Percentiles rank a stretch among this genome's conserved stretches.
Conservation (phyloP, 1,284 basidiomycete species). For the Sanghuangporus baumii region DNA sequence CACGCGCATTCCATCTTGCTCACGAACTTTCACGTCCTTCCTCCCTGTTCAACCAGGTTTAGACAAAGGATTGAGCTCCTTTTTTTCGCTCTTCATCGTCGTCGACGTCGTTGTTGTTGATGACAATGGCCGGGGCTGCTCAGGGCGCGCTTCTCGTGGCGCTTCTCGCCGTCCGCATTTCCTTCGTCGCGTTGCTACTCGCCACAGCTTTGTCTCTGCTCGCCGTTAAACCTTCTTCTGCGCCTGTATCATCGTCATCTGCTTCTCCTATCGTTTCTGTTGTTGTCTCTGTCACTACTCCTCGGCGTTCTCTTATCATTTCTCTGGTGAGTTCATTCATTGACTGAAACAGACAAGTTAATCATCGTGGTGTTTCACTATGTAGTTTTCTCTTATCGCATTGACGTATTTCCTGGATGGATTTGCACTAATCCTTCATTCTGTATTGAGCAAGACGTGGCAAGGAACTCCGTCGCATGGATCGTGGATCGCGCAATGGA, state of each 20-base stretch:
- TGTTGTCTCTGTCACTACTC: conserved; percentile 62
- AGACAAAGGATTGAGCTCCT: conserved; percentile 15
- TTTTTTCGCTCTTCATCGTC: background rate
- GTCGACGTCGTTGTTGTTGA: conserved; percentile 3
- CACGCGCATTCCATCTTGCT: conserved; percentile 15
- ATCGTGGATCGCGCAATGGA: conserved; percentile 31
- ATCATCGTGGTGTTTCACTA: background rate
- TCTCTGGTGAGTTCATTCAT: conserved; percentile 43
- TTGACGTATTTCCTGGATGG: conserved; percentile 85
- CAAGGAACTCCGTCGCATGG: conserved; percentile 23
- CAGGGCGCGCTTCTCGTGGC: conserved; percentile 29
- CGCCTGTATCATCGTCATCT: conserved; percentile 22
- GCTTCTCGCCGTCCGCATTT: conserved; percentile 51
- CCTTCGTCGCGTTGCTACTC: conserved; percentile 59
- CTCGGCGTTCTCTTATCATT: conserved; percentile 69
- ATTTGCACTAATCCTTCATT: conserved; percentile 56
- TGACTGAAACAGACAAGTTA: too few relatives aligned
- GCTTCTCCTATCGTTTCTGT: conserved; percentile 71
- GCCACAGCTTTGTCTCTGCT: conserved; percentile 56
- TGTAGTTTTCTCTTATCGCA: conserved; percentile 44
- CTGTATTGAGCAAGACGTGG: conserved; percentile 63
- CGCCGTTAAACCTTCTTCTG: conserved; percentile 40
- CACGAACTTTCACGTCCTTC: conserved; percentile 18
- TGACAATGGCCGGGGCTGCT: conserved; percentile 19
- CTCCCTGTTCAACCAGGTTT: conserved; percentile 14